Base-by-base conservation (phyloP, 441 rosid genomes). In the Melianthus villosus region DNA sequence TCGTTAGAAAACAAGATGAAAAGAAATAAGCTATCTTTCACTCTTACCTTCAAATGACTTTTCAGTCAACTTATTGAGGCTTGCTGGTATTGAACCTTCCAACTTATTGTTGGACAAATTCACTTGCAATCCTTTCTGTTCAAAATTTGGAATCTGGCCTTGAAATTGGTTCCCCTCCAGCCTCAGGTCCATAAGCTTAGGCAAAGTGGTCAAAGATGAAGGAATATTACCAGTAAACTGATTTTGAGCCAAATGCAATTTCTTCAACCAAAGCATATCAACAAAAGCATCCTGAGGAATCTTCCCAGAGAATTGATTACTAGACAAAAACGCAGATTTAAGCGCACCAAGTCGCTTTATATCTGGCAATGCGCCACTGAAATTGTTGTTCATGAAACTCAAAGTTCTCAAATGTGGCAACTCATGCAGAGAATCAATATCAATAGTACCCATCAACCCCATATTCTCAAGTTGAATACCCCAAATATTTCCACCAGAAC, bases 311-410 rank as follows among this genome's bases (percentile, higher is more conserved):
- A 89, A 70, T 2, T 53, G 31, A 49, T 89, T 89, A 29, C 77
- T 67, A 9, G 94, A 77, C 39, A 89, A 57, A 50, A 55, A 89
- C 49, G 82, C 43, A 6, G 93, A 59, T 50, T 72, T 82, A 39
- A 89, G 34, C 1, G 63, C 40, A 8, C 42, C 49, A 1, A 89
- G 41, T 44, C 54, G 69, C 54, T 53, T 75, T 16, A 89, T 38
- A 1, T 63, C 40, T 0, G 96, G 98, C 46, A 84, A 33, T n/a
- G 63, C 45, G 12, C 94, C 92, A 0, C 46, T 57, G 16, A 89
- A 71, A 5, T 60, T 28, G 26, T 89, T 89, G 67, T 77, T 73
- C 93, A 64, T 73, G 16, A 84, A 63, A 56, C 96, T 84, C 9
- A 89, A 2, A 0, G 73, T 70, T 7, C 93, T 75, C 47, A 89